Percentiles rank a stretch among this genome's conserved stretches.
Conservation (phyloP, 257 asterid genomes). For the Solanum peruvianum region DNA sequence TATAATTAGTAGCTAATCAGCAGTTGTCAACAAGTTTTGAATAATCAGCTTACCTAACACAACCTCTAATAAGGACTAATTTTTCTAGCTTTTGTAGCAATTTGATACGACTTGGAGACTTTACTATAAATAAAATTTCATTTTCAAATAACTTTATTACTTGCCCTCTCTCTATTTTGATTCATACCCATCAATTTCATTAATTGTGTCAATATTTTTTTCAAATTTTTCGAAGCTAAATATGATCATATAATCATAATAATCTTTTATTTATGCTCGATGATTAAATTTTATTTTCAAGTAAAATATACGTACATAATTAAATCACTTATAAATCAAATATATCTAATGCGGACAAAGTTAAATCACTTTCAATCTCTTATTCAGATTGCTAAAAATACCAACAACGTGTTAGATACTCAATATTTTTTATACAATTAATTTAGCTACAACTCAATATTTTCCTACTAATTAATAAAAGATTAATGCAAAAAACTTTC, state of each 20-base stretch:
- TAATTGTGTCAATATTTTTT: neutral
- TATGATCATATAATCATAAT: neutral
- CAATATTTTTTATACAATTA: neutral
- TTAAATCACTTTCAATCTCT: neutral
- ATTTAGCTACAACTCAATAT: neutral
- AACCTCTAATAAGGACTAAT: neutral
- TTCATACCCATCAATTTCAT: neutral
- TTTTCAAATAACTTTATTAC: neutral
- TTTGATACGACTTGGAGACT: neutral
- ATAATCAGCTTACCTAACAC: neutral
- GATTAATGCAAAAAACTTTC: neutral
- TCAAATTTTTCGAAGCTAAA: neutral
- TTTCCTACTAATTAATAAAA: neutral
- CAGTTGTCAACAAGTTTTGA: neutral
- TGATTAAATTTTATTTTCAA: fast-evolving
- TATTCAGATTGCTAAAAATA: neutral
- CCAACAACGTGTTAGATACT: neutral
- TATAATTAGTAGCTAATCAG: neutral
- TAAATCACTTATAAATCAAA: neutral
- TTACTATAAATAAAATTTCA: neutral
- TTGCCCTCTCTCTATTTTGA: neutral
- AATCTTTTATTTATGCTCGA: neutral
- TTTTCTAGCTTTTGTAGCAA: neutral
- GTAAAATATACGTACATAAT: neutral
- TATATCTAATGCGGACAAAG: neutral